Conservation (phyloP, 495 filamentous ascomycete genomes). For the Penicillium manginii region DNA sequence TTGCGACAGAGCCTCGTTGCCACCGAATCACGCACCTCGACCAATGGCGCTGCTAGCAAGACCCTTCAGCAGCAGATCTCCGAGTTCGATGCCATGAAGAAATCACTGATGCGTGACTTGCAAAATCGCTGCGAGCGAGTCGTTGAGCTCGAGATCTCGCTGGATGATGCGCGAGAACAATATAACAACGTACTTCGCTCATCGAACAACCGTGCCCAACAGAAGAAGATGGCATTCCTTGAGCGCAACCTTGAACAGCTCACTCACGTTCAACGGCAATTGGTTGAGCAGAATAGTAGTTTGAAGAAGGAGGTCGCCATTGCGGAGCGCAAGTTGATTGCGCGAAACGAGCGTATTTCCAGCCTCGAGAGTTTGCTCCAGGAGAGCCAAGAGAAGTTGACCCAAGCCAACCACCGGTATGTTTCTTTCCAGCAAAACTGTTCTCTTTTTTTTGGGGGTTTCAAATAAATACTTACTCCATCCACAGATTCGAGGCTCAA, state of each 20-base stretch:
- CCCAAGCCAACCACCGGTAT: constrained; percentile 92
- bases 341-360: constrained; percentile 93
- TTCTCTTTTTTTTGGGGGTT: neutral
- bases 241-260: constrained; percentile 98
- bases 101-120: constrained; percentile 96
- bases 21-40: constrained; percentile 63
- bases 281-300: constrained; percentile 94
- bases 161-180: constrained; percentile 96
- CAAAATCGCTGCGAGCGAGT: constrained; percentile 98
- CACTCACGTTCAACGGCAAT: constrained; percentile 93
- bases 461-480: constrained; percentile 21
- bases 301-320: constrained; percentile 99
- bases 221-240: constrained; percentile 99
- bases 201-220: constrained; percentile 95
- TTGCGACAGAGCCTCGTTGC: constrained; percentile 77
- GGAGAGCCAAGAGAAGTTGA: constrained; percentile 97
- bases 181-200: constrained; percentile 97
- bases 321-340: constrained; percentile 94
- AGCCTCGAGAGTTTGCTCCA: constrained; percentile 89
- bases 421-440: constrained; percentile 30
- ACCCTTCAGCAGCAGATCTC: constrained; percentile 96
- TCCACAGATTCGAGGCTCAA: constrained; percentile 87
- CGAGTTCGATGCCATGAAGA: constrained; percentile 99
- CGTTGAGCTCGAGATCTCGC: constrained; percentile 93
- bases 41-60: constrained; percentile 79